phyloP scores from a whole-genome alignment of 2,329 filamentous ascomycete species.

The Trichoderma sp. region DNA sequence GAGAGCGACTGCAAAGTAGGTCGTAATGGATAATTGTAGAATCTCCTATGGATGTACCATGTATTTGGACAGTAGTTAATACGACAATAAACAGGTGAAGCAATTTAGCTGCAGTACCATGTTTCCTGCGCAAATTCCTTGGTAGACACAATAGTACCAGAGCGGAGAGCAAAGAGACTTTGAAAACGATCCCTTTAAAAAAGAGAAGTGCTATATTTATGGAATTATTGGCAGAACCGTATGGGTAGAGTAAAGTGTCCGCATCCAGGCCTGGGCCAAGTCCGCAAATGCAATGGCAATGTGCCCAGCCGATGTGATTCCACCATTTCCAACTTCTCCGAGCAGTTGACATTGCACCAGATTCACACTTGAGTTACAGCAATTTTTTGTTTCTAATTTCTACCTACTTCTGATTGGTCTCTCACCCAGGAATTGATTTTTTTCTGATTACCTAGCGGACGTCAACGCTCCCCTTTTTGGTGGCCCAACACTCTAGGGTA shows the following conservation, averaged over 20 bases:
- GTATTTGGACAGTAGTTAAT: background rate
- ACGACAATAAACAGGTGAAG: background rate
- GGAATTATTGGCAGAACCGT: background rate
- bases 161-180: background rate
- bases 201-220: background rate
- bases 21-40: background rate
- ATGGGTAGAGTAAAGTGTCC: background rate
- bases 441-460: background rate
- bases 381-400: background rate
- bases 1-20: background rate
- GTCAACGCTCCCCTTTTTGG: background rate
- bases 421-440: background rate
- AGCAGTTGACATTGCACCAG: background rate
- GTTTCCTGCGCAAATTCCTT: background rate
- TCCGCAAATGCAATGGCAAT: too few species aligned
- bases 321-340: background rate
- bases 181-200: background rate
- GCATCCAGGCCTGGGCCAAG: background rate
- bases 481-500: background rate
- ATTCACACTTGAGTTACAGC: background rate
- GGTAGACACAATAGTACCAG: background rate
- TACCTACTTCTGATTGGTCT: background rate
- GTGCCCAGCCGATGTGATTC: background rate
- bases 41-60: too few species aligned
- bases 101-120: background rate